These are phyloP conservation scores for Schizothecium vesticola DNA, from an alignment of 495 filamentous ascomycete genomes.

Conservation along the genomic window DNA sequence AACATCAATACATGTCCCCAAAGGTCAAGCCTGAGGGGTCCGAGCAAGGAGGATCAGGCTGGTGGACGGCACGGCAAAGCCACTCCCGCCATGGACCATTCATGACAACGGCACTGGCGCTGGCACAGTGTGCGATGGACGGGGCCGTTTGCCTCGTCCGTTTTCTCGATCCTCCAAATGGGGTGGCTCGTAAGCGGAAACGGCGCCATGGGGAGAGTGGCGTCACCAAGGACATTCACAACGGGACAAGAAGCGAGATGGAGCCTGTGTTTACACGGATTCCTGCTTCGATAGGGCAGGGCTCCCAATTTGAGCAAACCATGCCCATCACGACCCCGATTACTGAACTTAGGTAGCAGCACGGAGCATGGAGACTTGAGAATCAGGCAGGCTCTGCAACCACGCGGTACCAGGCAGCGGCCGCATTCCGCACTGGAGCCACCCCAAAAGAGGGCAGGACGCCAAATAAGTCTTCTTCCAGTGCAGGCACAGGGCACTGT, in stretches of 20 bases:
- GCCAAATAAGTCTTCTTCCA: neutral
- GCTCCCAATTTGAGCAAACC: neutral
- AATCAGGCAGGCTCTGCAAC: neutral
- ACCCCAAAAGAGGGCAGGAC: neutral
- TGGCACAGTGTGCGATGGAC: neutral
- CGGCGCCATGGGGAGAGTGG: neutral
- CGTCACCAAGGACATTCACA: too few relatives aligned
- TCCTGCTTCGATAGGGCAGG: too few relatives aligned
- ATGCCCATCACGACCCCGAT: neutral
- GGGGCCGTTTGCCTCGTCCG: neutral
- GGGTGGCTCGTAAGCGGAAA: neutral
- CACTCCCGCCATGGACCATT: constrained; percentile 1
- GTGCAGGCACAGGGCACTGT: neutral
- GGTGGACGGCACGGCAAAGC: constrained; percentile 7
- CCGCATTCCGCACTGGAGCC: neutral
- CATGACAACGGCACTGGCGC: neutral
- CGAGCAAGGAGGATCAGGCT: neutral
- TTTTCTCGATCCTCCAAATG: neutral
- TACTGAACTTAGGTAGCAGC: neutral
- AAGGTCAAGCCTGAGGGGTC: neutral
- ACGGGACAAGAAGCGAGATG: too few relatives aligned
- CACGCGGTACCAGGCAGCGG: neutral
- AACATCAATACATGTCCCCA: neutral
- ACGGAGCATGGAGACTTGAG: neutral
- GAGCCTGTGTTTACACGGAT: too few relatives aligned